A percentile compares a stretch with the other conserved stretches of the same genome.
phyloP scores from a whole-genome alignment of 139 green algal species.

The Protoeuglena noctilucae region DNA sequence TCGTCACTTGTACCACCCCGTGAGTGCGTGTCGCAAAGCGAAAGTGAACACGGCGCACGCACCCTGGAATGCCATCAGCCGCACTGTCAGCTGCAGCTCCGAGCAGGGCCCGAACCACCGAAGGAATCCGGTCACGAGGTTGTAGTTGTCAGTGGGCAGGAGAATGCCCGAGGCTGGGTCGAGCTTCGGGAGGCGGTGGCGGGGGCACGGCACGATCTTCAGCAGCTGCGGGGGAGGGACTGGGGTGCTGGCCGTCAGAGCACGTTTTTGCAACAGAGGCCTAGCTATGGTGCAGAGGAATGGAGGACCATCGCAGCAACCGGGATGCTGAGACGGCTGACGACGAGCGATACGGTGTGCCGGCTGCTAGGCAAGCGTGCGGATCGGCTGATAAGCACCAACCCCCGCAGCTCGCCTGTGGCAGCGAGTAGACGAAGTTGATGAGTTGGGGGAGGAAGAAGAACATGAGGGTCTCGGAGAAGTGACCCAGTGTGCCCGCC shows the following conservation, averaged over 20 bases:
- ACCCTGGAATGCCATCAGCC: constrained; percentile 68
- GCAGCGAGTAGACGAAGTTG: constrained; percentile 94
- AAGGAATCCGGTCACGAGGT: constrained; percentile 87
- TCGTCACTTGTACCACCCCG: constrained; percentile 60
- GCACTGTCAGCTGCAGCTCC: constrained; percentile 64
- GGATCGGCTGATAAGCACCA: no score
- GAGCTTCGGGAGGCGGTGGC: constrained; percentile 79
- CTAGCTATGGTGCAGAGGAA: no score
- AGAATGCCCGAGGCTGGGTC: constrained; percentile 62
- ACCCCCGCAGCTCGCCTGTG: no score
- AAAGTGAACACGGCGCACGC: constrained; percentile 47
- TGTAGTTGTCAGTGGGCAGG: constrained; percentile 67
- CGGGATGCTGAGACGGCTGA: no score
- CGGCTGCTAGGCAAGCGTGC: no score
- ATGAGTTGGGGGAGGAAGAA: constrained; percentile 89
- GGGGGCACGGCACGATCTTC: constrained; percentile 83
- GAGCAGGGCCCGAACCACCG: constrained; percentile 58
- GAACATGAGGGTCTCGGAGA: constrained; percentile 87
- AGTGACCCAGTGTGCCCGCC: constrained; percentile 92
- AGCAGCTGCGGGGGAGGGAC: constrained; percentile 97
- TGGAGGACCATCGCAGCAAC: no score
- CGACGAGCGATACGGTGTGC: no score
- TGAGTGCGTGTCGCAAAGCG: constrained; percentile 27
- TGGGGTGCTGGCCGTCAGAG: no score
- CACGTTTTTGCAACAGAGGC: no score